Conservation (phyloP, 2,329 filamentous ascomycete species). For the Aspergillus spinulosporus region DNA sequence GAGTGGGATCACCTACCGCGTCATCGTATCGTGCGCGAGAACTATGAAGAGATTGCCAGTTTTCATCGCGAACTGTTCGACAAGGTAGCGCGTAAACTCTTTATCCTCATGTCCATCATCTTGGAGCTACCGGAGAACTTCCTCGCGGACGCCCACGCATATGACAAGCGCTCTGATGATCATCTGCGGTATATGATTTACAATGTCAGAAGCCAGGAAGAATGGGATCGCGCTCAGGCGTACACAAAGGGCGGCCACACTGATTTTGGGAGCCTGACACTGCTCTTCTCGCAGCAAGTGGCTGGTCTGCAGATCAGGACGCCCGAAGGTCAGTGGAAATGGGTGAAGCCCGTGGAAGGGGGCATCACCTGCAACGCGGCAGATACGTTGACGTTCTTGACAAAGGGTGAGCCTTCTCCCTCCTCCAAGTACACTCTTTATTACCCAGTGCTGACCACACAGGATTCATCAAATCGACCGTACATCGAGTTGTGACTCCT, state of each 20-base stretch:
- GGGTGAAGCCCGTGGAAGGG: slow-evolving; percentile 50
- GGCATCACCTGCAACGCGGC: slow-evolving; percentile 55
- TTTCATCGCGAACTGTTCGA: slow-evolving; percentile 56
- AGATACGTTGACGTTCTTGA: slow-evolving; percentile 52
- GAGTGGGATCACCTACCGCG: slow-evolving; percentile 25
- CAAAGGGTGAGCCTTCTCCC: slow-evolving; percentile 40
- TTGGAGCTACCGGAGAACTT: slow-evolving; percentile 61
- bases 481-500: slow-evolving; percentile 49
- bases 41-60: slow-evolving; percentile 57
- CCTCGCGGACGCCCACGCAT: slow-evolving; percentile 57
- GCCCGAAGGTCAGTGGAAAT: slow-evolving; percentile 51
- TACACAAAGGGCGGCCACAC: slow-evolving; percentile 55
- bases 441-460: background rate
- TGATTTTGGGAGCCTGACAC: slow-evolving; percentile 57
- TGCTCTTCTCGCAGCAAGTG: slow-evolving; percentile 60
- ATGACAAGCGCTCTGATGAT: slow-evolving; percentile 58
- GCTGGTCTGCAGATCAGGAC: slow-evolving; percentile 57
- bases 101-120: slow-evolving; percentile 60
- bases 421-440: too few species aligned
- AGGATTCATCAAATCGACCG: slow-evolving; percentile 45
- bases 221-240: slow-evolving; percentile 47
- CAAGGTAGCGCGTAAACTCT: slow-evolving; percentile 56
- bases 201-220: slow-evolving; percentile 49
- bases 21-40: slow-evolving; percentile 47
- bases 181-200: slow-evolving; percentile 65